Base-by-base conservation (phyloP, 2,329 filamentous ascomycete genomes). In the Fusarium sp. region DNA sequence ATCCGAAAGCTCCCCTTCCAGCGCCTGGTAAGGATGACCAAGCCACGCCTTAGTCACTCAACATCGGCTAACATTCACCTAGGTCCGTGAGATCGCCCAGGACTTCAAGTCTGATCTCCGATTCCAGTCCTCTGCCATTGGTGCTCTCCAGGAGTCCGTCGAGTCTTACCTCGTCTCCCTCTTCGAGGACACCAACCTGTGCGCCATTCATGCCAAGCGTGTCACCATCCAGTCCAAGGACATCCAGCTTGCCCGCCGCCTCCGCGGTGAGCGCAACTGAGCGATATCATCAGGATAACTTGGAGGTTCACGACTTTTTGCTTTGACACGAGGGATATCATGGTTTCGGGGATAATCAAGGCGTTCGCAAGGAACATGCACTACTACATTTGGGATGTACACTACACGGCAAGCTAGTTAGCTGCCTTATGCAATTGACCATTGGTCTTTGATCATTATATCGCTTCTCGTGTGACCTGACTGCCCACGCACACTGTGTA, bases 131-230 rank as follows among this genome's bases (percentile, higher is more conserved):
- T 97, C 94, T 42, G 95, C 95, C 78, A 97, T 99, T 76, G 91
- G 92, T 75, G 95, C 95, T 67, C 89, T 99, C 36, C 94, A 99
- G 83, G 95, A 99, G 85, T 97, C 95, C 51, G 93, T 97, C 68
- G 95, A 99, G 85, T 96, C 95, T 3, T 98, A 97, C 83, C 90
- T 99, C 73, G 93, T 98, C 80, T 96, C 93, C 39, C 89, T 98
- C 67, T 98, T 98, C 73, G 93, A 98, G 81, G 94, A 98, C 78
- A 97, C 94, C 82, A 98, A 98, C 84, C 83, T 97, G 49, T 98
- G 94, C 82, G 94, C 95, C 75, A 97, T 98, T 79, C 95, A 98
- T 82, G 94, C 95, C 81, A 98, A 98, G 88, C 93, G 95, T 83
- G 95, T 98, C 76, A 98, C 94, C 75, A 98, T 98, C 81, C 94